Evolutionary conservation across 148 eudicot genomes (phyloP).

Genomic region (Rheum nobile): DNA sequence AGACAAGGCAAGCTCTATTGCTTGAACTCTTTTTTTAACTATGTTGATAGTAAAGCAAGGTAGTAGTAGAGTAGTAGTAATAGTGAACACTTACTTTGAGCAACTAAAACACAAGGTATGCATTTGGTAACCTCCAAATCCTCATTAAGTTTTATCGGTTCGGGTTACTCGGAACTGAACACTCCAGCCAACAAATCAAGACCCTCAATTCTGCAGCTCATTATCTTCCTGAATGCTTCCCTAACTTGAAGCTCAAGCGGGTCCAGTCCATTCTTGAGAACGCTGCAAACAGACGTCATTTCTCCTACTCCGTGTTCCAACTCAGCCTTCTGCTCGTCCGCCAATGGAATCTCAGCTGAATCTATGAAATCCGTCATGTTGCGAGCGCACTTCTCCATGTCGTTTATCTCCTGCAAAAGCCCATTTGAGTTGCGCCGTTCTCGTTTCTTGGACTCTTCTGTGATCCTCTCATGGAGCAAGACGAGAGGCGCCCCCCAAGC

Average conservation of each 20-base stretch:
- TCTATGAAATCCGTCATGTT: constrained; percentile 50
- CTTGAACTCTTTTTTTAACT: constrained; percentile 6
- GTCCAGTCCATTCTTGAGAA: constrained; percentile 36
- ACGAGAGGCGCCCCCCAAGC: constrained; percentile 40
- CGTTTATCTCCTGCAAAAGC: constrained; percentile 41
- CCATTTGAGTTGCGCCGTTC: constrained; percentile 37
- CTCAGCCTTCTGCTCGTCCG: constrained; percentile 38
- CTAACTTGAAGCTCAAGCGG: constrained; percentile 47
- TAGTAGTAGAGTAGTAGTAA: background rate
- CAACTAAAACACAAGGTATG: background rate
- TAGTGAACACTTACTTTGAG: background rate
- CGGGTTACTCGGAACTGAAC: background rate
- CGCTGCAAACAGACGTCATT: constrained; percentile 24
- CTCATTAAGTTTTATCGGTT: background rate
- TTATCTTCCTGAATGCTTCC: constrained; percentile 45
- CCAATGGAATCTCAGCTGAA: constrained; percentile 35
- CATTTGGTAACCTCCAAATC: background rate
- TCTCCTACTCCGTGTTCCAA: constrained; percentile 28
- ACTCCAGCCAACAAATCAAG: constrained; percentile 29
- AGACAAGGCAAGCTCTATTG: constrained; percentile 6
- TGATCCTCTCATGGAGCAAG: constrained; percentile 31
- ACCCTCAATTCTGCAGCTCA: constrained; percentile 49
- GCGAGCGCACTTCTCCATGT: constrained; percentile 36
- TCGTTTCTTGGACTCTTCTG: constrained; percentile 50
- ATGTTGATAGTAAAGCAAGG: background rate